Percentiles rank a stretch among this genome's conserved stretches.
These are phyloP conservation scores for Astrothelium macrocarpum DNA, from an alignment of 495 filamentous ascomycete genomes.

Conservation along the genomic window DNA sequence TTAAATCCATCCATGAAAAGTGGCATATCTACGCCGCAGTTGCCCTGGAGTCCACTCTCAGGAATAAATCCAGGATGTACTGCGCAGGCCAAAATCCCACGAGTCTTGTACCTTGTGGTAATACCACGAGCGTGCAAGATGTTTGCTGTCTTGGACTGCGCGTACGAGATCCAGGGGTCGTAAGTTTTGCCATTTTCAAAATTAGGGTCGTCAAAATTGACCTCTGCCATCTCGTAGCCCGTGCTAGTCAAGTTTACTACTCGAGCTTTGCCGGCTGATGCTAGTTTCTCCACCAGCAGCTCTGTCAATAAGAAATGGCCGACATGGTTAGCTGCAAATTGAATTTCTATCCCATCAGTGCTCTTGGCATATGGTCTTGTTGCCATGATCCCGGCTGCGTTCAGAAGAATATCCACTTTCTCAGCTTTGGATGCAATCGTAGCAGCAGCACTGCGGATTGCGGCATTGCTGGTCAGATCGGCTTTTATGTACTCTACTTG, in stretches of 20 bases:
- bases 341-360: slow-evolving; percentile 37
- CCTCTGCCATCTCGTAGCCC: slow-evolving; percentile 24
- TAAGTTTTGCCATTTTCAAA: slow-evolving; percentile 33
- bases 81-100: slow-evolving; percentile 15
- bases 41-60: slow-evolving; percentile 10
- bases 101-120: slow-evolving; percentile 19
- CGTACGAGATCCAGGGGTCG: slow-evolving; percentile 29
- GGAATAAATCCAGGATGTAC: slow-evolving; percentile 24
- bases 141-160: slow-evolving; percentile 25
- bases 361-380: slow-evolving; percentile 24
- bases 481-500: background rate
- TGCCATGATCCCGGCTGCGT: slow-evolving; percentile 3
- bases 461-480: background rate
- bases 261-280: slow-evolving; percentile 29
- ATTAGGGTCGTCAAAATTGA: slow-evolving; percentile 30
- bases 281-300: slow-evolving; percentile 28
- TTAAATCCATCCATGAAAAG: background rate
- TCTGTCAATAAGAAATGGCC: slow-evolving; percentile 44
- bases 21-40: slow-evolving; percentile 11
- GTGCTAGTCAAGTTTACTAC: slow-evolving; percentile 34
- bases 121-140: slow-evolving; percentile 26
- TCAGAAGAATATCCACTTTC: background rate
- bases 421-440: background rate
- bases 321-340: slow-evolving; percentile 45
- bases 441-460: background rate